A percentile compares a stretch with the other conserved stretches of the same genome.
Evolutionary conservation across 768 basidiomycete genomes (phyloP).

Genomic region (Lactarius psammicola): DNA sequence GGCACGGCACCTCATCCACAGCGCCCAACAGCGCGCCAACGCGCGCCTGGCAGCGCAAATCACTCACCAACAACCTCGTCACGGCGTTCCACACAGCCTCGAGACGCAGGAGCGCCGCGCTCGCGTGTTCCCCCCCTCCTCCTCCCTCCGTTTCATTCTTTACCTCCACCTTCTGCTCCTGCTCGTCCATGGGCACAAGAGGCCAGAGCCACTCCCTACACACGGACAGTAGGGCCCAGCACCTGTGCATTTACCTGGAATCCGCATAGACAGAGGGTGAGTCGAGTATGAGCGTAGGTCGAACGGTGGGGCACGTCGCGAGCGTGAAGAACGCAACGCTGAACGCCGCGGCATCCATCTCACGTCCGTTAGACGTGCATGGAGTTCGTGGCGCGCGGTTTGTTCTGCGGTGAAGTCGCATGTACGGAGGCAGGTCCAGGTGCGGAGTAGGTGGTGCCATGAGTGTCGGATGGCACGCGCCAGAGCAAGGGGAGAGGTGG

Average conservation of each 20-base stretch:
- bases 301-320: conserved; percentile 71
- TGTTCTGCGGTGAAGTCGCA: too few species aligned
- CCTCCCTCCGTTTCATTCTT: too few species aligned
- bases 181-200: too few species aligned
- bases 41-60: conserved; percentile 58
- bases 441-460: not conserved
- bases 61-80: conserved; percentile 58
- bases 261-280: conserved; percentile 14
- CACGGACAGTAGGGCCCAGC: conserved; percentile 74
- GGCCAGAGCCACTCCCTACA: conserved; percentile 55
- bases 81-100: conserved; percentile 55
- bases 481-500: not conserved
- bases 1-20: not conserved
- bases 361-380: too few species aligned
- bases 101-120: conserved; percentile 40
- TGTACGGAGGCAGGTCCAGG: conserved; percentile 33
- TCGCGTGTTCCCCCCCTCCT: not conserved
- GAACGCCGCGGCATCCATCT: too few species aligned
- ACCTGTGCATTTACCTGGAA: conserved; percentile 40
- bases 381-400: too few species aligned
- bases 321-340: too few species aligned
- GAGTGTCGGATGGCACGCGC: not conserved
- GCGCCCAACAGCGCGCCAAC: conserved; percentile 34
- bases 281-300: conserved; percentile 33
- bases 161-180: too few species aligned